Evolutionary conservation across 257 asterid genomes (phyloP).

Genomic region (Thymus mandschuricus): DNA sequence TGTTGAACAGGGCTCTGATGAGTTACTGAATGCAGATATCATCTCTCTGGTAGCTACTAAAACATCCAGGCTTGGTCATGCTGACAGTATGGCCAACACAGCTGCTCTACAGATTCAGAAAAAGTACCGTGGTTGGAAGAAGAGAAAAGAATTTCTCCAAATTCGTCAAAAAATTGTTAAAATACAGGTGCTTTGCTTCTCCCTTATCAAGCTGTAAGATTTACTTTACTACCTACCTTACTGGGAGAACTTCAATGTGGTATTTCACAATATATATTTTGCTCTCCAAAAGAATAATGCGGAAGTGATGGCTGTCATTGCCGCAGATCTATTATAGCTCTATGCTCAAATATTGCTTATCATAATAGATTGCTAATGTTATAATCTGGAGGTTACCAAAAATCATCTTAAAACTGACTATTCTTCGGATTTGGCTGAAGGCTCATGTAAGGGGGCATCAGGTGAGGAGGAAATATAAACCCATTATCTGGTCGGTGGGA

Average conservation of each 20-base stretch:
- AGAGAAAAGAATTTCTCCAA: constrained; percentile 71
- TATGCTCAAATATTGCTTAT: constrained; percentile 2
- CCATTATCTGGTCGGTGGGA: constrained; percentile 92
- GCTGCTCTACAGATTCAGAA: constrained; percentile 92
- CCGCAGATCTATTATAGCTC: constrained; percentile 13
- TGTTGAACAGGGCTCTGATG: constrained; percentile 48
- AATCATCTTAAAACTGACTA: constrained; percentile 31
- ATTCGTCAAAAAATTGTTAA: constrained; percentile 83
- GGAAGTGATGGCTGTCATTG: constrained; percentile 1
- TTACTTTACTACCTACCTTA: neutral
- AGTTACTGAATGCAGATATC: constrained; percentile 48
- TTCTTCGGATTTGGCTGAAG: constrained; percentile 48
- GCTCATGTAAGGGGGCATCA: constrained; percentile 99
- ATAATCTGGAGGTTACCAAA: neutral
- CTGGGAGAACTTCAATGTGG: constrained; percentile 10
- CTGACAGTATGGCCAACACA: constrained; percentile 59
- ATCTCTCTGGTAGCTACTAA: constrained; percentile 62
- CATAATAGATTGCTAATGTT: neutral
- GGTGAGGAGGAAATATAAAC: constrained; percentile 84
- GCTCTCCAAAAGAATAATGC: neutral
- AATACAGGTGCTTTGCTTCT: constrained; percentile 73
- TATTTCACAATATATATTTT: constrained; percentile 10
- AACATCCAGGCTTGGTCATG: constrained; percentile 58
- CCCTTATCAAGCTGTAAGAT: neutral
- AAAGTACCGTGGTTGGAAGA: constrained; percentile 93